Conservation (phyloP, 1,284 basidiomycete species). For the Rhodotorula sp. region DNA sequence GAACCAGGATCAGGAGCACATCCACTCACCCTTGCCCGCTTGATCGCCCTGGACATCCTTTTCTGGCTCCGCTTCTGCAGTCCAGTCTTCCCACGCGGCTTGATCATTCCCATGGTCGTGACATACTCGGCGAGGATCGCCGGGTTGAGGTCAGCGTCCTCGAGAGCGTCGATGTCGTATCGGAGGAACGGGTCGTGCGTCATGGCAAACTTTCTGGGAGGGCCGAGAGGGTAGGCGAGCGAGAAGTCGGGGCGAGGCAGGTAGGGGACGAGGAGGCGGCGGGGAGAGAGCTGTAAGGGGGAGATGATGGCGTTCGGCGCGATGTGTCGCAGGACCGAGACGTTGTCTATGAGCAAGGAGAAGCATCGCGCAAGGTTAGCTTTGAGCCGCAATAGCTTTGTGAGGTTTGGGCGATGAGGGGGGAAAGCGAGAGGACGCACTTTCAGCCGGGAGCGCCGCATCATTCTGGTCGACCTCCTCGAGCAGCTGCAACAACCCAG, state of each 20-base stretch:
- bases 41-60: constrained; percentile 78
- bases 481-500: background rate
- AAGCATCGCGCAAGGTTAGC: no score
- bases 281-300: constrained; percentile 35
- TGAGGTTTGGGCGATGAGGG: background rate
- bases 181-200: constrained; percentile 59
- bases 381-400: background rate
- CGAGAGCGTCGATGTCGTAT: constrained; percentile 31
- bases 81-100: constrained; percentile 65
- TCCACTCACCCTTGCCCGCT: constrained; percentile 68
- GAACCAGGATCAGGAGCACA: background rate
- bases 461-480: background rate
- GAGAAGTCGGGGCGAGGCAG: constrained; percentile 27
- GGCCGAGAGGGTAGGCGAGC: constrained; percentile 38
- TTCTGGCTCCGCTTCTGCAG: constrained; percentile 81
- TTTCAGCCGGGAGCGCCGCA: background rate
- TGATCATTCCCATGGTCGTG: constrained; percentile 82
- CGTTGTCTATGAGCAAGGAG: constrained; percentile 10
- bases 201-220: constrained; percentile 22
- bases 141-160: constrained; percentile 57
- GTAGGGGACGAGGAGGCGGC: constrained; percentile 32
- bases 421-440: background rate
- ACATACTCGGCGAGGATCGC: constrained; percentile 67
- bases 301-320: constrained; percentile 20
- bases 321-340: constrained; percentile 28